Base-by-base conservation (phyloP, 768 basidiomycete species). In the Suillus fuscotomentosus region DNA sequence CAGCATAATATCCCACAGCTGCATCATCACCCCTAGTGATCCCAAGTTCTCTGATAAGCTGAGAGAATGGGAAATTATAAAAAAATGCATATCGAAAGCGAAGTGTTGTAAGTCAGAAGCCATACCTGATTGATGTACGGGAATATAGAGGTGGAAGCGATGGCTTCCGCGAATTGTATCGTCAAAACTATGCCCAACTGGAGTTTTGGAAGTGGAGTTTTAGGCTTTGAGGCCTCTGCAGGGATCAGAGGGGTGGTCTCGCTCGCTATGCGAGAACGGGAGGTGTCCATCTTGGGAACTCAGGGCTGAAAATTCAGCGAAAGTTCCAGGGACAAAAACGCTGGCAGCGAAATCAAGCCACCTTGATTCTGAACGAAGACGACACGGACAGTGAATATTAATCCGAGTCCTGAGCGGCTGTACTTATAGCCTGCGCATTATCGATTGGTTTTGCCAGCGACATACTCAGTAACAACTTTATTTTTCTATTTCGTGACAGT, bases 1-100 rank as follows among this genome's bases (percentile, higher is more conserved):
- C 88, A 24, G 86, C 87, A 70, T 89, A 90, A 68, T 89, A 89
- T 24, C 88, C 88, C 3, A 88, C 84, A 75, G 85, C 86, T 60
- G 79, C 78, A 54, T 86, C 81, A 64, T 90, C 86, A 27, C 88
- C 88, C 24, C 83, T 83, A 3, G 86, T 88, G 31, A 90, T 78
- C 42, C 83, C 86, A 22, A 88, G 77, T 67, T 87, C 88, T 31
- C 83, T 78, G 41, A 90, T 81, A 27, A 89, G 80, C 88, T 89
- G 61, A 36, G 34, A 36, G n/a, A 27, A n/a, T 4, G 53, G 27
- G 1, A 7, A 8, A 50, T 24, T 3, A 24, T 24, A n/a, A 14
- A 43, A 41, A 51, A 31, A 53, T 66, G 50, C 13, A 24, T n/a
- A 11, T 15, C 22, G 20, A 48, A 34, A 27, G 45, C 45, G 17